Conservation (phyloP, 257 asterid species). For the Fraxinus quadrangulata region DNA sequence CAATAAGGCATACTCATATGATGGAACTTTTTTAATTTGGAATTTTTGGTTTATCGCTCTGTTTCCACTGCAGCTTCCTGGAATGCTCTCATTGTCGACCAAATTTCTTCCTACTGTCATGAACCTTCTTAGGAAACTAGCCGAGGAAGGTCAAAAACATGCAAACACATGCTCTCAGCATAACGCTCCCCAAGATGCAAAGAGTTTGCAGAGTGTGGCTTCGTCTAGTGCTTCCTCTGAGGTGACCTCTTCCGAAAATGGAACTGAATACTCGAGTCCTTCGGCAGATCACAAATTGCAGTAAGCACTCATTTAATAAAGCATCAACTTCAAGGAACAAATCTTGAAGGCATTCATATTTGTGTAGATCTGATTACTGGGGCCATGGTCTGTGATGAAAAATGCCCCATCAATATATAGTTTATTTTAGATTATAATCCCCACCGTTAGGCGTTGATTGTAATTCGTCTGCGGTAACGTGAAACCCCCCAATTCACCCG, state of each 20-base stretch:
- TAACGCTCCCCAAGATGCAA: slow-evolving; percentile 44
- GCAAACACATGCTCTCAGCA: slow-evolving; percentile 36
- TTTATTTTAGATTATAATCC: slow-evolving; percentile 1
- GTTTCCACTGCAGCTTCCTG: slow-evolving; percentile 62
- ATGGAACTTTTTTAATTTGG: not conserved
- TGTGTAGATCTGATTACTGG: slow-evolving; percentile 32
- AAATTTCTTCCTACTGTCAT: slow-evolving; percentile 76
- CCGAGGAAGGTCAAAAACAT: slow-evolving; percentile 58
- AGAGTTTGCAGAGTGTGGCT: slow-evolving; percentile 30
- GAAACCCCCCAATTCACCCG: slow-evolving; percentile 20
- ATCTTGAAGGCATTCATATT: slow-evolving; percentile 35
- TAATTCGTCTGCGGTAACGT: slow-evolving; percentile 18
- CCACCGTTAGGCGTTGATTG: not conserved
- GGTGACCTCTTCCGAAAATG: slow-evolving; percentile 51
- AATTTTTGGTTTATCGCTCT: slow-evolving; percentile 22
- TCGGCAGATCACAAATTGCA: slow-evolving; percentile 42
- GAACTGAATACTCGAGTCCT: slow-evolving; percentile 49
- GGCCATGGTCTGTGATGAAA: slow-evolving; percentile 10
- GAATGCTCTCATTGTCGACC: slow-evolving; percentile 72
- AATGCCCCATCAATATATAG: slow-evolving; percentile 26
- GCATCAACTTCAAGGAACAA: slow-evolving; percentile 18
- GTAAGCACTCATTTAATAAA: slow-evolving; percentile 35
- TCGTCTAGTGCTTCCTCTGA: slow-evolving; percentile 68
- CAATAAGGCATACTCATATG: not conserved
- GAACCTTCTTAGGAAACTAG: slow-evolving; percentile 66